phyloP scores from a whole-genome alignment of 2,329 filamentous ascomycete species.

The Neurospora crassa region DNA sequence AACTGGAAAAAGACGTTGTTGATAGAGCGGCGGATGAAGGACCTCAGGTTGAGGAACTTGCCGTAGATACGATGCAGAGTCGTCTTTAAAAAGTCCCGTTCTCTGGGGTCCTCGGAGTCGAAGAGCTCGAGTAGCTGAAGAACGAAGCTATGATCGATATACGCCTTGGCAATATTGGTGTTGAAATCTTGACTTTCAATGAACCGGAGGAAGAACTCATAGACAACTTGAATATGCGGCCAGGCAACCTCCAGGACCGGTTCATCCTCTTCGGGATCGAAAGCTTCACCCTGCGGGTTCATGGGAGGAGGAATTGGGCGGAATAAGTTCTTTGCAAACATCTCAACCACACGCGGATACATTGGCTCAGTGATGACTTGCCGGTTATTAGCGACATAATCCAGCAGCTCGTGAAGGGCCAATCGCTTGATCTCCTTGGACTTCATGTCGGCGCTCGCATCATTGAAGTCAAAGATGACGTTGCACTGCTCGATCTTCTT shows the following conservation, averaged over 20 bases:
- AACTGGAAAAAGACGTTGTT: constrained; percentile 99
- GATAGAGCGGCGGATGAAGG: constrained; percentile 95
- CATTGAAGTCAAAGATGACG: constrained; percentile 99
- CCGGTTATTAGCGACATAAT: constrained; percentile 97
- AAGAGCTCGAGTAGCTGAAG: constrained; percentile 95
- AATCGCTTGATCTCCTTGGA: constrained; percentile 98
- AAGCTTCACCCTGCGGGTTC: constrained; percentile 95
- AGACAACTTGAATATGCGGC: constrained; percentile 98
- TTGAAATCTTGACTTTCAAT: constrained; percentile 99
- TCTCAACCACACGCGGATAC: constrained; percentile 96
- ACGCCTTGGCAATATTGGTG: constrained; percentile 97
- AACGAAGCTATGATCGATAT: constrained; percentile 97
- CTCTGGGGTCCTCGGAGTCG: constrained; percentile 93
- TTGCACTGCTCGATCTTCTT: constrained; percentile 99
- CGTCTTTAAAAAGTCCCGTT: constrained; percentile 96
- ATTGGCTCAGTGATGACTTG: constrained; percentile 98
- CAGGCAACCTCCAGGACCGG: constrained; percentile 96
- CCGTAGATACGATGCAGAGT: constrained; percentile 97
- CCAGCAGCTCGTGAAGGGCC: constrained; percentile 87
- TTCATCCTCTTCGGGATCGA: constrained; percentile 97
- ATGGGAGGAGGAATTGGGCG: constrained; percentile 93
- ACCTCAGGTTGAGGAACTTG: constrained; percentile 95
- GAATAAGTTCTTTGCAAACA: constrained; percentile 99
- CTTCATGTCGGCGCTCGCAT: constrained; percentile 97
- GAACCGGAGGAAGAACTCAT: constrained; percentile 97